Base-by-base conservation (phyloP, 257 asterid genomes). In the Forsythia viridissima region DNA sequence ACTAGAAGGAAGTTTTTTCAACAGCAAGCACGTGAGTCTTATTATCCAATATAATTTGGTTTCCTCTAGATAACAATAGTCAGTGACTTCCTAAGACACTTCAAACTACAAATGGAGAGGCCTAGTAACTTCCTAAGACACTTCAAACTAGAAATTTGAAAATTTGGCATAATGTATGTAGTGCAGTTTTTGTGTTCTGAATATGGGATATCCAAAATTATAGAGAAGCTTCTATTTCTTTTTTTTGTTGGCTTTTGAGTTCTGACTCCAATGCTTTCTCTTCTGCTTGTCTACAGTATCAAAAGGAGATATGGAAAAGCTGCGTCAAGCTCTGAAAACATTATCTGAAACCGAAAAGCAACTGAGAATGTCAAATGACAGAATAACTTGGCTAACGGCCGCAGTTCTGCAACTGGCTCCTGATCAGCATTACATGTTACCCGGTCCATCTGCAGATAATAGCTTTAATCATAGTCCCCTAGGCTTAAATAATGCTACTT, bases 261-360 rank as follows among this genome's bases (percentile, higher is more conserved):
- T 15, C 72, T 69, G 57, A 41, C 63, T 37, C 74, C 15, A 73
- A 18, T 75, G 11, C 4, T 40, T 79, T 15, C 74, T 12, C 71
- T 65, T 40, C 69, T 63, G 21, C 38, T 78, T 77, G 76, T 51
- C 86, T 80, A 73, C 91, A 95, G 99, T 93, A 81, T 87, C 92
- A 57, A 96, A 89, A 86, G 90, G 90, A 46, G 98, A 93, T 80
- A 92, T 90, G 97, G 98, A 93, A 83, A 96, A 93, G 79, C 79
- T 96, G 80, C 97, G 98, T 42, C 97, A 92, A 83, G 98, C 99
- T 43, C 85, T 96, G 72, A 93, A 88, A 79, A 93, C 97, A n/a
- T 83, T 96, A 61, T 96, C 99, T 1, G 99, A 96, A 86, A 96
- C 99, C 36, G 99, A 96, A 85, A 93, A 96, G 91, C 98, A 96